phyloP scores from a whole-genome alignment of 768 basidiomycete species.

The Suillus occidentalis region DNA sequence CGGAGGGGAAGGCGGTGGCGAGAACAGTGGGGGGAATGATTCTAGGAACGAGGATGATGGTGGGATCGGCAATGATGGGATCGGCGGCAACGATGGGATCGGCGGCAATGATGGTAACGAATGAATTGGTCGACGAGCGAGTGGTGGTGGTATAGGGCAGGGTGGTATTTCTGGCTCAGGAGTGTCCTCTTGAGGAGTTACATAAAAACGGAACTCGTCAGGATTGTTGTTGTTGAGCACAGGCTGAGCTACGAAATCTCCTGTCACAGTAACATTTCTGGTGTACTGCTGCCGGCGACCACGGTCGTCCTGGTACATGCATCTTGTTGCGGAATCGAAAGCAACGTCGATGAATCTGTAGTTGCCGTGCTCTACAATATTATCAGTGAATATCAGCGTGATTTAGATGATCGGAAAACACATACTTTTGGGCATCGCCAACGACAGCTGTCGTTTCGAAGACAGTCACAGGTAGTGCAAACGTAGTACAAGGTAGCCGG shows the following conservation, averaged over 20 bases:
- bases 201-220: neutral
- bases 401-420: neutral
- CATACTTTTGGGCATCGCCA: neutral
- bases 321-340: neutral
- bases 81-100: too few relatives aligned
- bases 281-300: neutral
- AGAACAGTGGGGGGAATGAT: neutral
- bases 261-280: neutral
- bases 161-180: neutral
- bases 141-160: neutral
- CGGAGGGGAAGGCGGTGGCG: neutral
- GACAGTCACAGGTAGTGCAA: neutral
- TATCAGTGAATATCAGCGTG: neutral
- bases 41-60: too few relatives aligned
- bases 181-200: neutral
- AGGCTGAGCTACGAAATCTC: neutral
- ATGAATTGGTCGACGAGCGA: neutral
- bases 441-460: neutral
- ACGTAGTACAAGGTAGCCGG: neutral
- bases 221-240: neutral
- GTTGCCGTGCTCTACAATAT: neutral
- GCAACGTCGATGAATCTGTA: neutral
- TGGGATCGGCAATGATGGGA: neutral
- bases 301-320: neutral
- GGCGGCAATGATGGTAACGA: neutral